phyloP scores from a whole-genome alignment of 2,329 filamentous ascomycete genomes.

The Diaporthe caulivora region DNA sequence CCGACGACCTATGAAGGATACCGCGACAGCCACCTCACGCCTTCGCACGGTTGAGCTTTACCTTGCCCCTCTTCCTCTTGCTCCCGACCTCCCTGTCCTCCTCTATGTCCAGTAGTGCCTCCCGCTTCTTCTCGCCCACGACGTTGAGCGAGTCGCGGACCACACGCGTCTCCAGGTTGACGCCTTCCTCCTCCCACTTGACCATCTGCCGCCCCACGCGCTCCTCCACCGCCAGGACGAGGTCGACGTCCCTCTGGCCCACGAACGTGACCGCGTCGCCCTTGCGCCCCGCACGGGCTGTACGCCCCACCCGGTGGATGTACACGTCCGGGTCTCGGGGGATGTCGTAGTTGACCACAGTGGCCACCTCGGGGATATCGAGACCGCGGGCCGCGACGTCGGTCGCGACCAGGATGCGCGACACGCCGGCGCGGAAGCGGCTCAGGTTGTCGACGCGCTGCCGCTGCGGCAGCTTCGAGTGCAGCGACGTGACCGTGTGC shows the following conservation, averaged over 20 bases:
- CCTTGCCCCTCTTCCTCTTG: conserved; percentile 76
- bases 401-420: conserved; percentile 91
- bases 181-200: conserved; percentile 88
- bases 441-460: conserved; percentile 90
- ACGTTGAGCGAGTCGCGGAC: conserved; percentile 87
- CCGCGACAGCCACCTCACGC: conserved; percentile 5
- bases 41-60: conserved; percentile 60
- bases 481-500: conserved; percentile 91
- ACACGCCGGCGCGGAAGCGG: conserved; percentile 89
- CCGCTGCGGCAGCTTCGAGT: conserved; percentile 87
- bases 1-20: neutral
- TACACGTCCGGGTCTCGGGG: conserved; percentile 98
- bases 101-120: conserved; percentile 91
- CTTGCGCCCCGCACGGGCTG: conserved; percentile 87
- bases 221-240: conserved; percentile 90
- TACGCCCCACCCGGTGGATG: conserved; percentile 95
- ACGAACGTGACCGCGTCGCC: conserved; percentile 90
- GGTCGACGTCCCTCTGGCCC: conserved; percentile 90
- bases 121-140: conserved; percentile 95
- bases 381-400: conserved; percentile 95
- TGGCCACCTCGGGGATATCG: conserved; percentile 90
- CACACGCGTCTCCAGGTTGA: conserved; percentile 93
- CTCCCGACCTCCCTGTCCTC: conserved; percentile 92
- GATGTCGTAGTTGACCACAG: conserved; percentile 96
- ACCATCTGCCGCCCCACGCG: conserved; percentile 85